Base-by-base conservation (phyloP, 148 eudicot species). In the Hydrangea macrophylla region DNA sequence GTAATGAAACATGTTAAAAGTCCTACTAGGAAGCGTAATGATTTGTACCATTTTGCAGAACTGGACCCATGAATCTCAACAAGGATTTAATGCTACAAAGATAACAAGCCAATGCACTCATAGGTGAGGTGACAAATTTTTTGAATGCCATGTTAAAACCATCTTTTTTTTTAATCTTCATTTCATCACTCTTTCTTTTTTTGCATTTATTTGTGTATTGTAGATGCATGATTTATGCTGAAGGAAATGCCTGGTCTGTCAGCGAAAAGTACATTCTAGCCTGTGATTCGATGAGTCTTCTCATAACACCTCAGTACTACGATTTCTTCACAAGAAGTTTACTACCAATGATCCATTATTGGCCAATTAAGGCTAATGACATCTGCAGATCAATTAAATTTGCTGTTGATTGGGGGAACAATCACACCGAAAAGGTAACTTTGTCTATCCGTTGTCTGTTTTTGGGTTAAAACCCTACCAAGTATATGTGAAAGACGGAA, bases 221-320 rank as follows among this genome's bases (percentile, higher is more conserved):
- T 36, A 85, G 89, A 71, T 85, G 80, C 70, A 85, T 77, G 76
- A 85, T 85, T 40, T 82, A 82, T 57, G 80, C 70, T 12, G 88
- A 84, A 65, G 88, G 88, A 55, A 55, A 12, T 51, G 76, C 76
- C 58, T 82, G 86, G 89, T 85, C 89, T 9, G 83, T 78, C 10
- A 82, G 89, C 51, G 79, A 82, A 70, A 85, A 85, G 50, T 85
- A 82, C 53, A 74, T 82, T 40, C 75, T 82, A 72, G 86, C 86
- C 2, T 85, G 86, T 40, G 86, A 85, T 53, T 85, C 89, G 2
- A 78, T 85, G 89, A 79, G 80, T 55, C 73, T 85, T 55, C 22
- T 80, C 3, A 66, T 85, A 28, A 60, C 64, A 15, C 81, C 86
- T 0, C 72, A 59, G 13, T 82, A 73, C 67, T 83, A 80, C 27